A percentile compares a stretch with the other conserved stretches of the same genome.
Evolutionary conservation across 2,329 filamentous ascomycete species (phyloP).

Genomic region (Ophiostoma sp.): DNA sequence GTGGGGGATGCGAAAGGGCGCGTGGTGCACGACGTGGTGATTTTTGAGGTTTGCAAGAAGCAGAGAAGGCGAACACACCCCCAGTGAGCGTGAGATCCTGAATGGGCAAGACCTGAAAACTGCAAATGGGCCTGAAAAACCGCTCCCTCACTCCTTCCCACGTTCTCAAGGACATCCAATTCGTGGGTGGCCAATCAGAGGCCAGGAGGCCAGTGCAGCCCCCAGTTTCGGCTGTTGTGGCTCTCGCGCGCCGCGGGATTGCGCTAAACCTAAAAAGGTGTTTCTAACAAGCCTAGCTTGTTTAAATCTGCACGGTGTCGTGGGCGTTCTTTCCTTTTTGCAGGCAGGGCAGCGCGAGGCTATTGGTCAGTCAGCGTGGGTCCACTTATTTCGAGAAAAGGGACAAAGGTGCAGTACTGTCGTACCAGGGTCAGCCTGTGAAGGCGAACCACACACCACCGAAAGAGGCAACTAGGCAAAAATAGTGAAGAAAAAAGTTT

Average conservation of each 20-base stretch:
- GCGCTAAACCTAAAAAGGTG: conserved; percentile 17
- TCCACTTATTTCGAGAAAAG: conserved; percentile 5
- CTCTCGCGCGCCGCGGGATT: not conserved
- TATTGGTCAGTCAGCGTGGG: not conserved
- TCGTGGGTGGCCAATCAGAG: conserved; percentile 17
- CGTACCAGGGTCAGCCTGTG: not conserved
- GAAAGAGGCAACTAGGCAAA: not conserved
- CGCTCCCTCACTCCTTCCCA: conserved; percentile 7
- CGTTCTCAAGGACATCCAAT: conserved; percentile 7
- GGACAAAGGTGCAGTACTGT: not conserved
- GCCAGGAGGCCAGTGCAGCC: not conserved
- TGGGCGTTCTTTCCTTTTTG: not conserved
- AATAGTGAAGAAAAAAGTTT: conserved; percentile 9
- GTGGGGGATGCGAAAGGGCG: not conserved
- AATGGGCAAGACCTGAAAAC: not conserved
- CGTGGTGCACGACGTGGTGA: not conserved
- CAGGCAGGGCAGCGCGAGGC: not conserved
- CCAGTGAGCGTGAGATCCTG: not conserved
- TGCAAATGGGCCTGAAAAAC: conserved; percentile 13
- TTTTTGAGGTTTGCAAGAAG: not conserved
- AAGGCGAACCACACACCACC: not conserved
- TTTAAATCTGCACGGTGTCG: not conserved
- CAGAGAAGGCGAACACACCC: not conserved
- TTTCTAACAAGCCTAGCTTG: not conserved
- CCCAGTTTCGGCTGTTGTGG: conserved; percentile 22